Percentiles rank a stretch among this genome's conserved stretches.
Conservation (phyloP, 495 filamentous ascomycete genomes). For the Lophium mytilinum region DNA sequence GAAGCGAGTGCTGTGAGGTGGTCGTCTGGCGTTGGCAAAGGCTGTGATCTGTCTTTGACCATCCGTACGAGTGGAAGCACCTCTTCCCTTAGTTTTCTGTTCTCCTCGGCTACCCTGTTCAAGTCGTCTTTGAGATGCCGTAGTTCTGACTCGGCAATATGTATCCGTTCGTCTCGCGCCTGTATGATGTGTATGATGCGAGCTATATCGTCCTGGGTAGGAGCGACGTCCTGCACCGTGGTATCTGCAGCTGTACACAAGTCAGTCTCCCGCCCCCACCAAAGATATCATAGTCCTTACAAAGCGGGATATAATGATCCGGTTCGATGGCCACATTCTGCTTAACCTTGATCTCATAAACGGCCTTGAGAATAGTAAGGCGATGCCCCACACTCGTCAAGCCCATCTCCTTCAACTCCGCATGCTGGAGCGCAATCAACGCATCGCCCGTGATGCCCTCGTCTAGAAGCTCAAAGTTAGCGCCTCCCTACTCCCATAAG, state of each 20-base stretch:
- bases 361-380: conserved; percentile 85
- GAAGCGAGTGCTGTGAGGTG: conserved; percentile 31
- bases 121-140: conserved; percentile 50
- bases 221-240: conserved; percentile 71
- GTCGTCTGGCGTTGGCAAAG: conserved; percentile 55
- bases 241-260: conserved; percentile 68
- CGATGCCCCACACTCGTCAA: conserved; percentile 88
- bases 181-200: conserved; percentile 78
- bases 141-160: conserved; percentile 70
- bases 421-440: conserved; percentile 78
- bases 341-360: conserved; percentile 90
- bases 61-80: conserved; percentile 81
- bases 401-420: conserved; percentile 90
- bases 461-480: conserved; percentile 44
- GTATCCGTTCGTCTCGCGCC: conserved; percentile 79
- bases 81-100: conserved; percentile 66
- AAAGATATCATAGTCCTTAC: conserved; percentile 45
- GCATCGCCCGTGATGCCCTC: conserved; percentile 92
- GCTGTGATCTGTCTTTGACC: conserved; percentile 83
- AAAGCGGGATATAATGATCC: conserved; percentile 88
- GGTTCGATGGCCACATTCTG: conserved; percentile 84
- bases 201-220: conserved; percentile 85
- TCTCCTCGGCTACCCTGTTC: conserved; percentile 57
- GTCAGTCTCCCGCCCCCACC: neutral
- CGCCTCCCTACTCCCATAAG: neutral